Evolutionary conservation across 768 basidiomycete species (phyloP).

Genomic region (Hortiboletus flavorubellus): DNA sequence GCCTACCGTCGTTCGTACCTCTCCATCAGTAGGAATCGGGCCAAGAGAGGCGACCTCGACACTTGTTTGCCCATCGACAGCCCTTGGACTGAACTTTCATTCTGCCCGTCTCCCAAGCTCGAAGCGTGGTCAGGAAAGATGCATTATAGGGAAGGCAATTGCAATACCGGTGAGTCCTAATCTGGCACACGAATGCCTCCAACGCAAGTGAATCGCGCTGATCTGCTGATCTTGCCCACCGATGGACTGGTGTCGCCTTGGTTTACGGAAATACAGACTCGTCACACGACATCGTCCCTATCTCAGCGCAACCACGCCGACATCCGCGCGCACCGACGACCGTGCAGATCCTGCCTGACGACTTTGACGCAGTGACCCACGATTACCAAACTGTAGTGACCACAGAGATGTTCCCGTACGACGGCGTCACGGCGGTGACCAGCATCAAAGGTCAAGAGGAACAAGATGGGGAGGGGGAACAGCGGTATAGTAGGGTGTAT

Average conservation of each 20-base stretch:
- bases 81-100: background rate
- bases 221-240: slow-evolving; percentile 15
- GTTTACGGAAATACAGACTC: slow-evolving; percentile 23
- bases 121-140: slow-evolving; percentile 6
- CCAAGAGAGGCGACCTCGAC: too few species aligned
- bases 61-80: background rate
- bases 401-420: slow-evolving; percentile 23
- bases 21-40: background rate
- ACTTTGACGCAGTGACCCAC: slow-evolving; percentile 20
- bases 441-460: slow-evolving; percentile 10
- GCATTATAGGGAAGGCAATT: slow-evolving; percentile 23
- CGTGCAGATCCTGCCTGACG: slow-evolving; percentile 29
- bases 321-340: slow-evolving; percentile 32
- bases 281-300: slow-evolving; percentile 29
- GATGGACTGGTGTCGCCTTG: slow-evolving; percentile 1
- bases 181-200: background rate
- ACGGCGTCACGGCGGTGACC: slow-evolving; percentile 13
- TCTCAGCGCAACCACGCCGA: slow-evolving; percentile 18
- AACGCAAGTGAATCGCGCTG: background rate
- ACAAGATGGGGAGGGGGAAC: slow-evolving; percentile 3
- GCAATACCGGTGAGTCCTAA: slow-evolving; percentile 28
- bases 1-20: background rate
- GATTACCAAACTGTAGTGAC: slow-evolving; percentile 25
- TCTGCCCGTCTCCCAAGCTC: background rate
- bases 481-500: slow-evolving; percentile 28